Percentiles rank a stretch among this genome's conserved stretches.
These are phyloP conservation scores for Penicillium sp. DNA, from an alignment of 2,329 filamentous ascomycete genomes.

Conservation along the genomic window DNA sequence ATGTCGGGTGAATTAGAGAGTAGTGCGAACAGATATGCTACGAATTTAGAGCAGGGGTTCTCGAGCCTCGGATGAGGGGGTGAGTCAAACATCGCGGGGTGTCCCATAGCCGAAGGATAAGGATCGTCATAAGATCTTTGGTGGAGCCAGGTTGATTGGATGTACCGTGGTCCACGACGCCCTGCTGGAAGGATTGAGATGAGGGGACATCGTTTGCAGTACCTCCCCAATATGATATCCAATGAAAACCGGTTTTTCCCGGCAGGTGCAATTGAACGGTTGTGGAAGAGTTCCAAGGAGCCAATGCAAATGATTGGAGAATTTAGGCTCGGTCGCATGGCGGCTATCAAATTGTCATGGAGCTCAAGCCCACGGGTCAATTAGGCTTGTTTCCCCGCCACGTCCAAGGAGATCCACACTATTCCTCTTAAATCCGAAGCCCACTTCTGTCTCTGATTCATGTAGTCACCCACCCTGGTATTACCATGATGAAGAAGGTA, in stretches of 20 bases:
- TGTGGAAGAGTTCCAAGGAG: neutral
- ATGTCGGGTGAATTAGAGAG: neutral
- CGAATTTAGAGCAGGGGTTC: neutral
- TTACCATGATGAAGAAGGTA: neutral
- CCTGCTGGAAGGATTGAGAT: neutral
- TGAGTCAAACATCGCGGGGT: slow-evolving; percentile 2
- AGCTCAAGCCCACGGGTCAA: neutral
- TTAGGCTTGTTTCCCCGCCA: slow-evolving; percentile 2
- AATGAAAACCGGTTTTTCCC: neutral
- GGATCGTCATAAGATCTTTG: neutral
- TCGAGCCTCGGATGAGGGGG: neutral
- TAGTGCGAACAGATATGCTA: neutral
- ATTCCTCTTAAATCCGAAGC: neutral
- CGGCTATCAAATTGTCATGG: slow-evolving; percentile 1
- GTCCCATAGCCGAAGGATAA: neutral
- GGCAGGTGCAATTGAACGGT: neutral
- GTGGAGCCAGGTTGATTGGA: neutral
- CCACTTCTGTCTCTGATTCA: neutral
- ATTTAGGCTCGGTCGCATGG: neutral
- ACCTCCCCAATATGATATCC: neutral
- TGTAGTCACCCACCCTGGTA: neutral
- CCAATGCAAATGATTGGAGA: neutral
- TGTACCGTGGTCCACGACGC: neutral
- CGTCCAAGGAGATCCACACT: neutral
- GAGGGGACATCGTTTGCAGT: neutral